Evolutionary conservation across 257 asterid species (phyloP).

Genomic region (Fraxinus quadrangulata): DNA sequence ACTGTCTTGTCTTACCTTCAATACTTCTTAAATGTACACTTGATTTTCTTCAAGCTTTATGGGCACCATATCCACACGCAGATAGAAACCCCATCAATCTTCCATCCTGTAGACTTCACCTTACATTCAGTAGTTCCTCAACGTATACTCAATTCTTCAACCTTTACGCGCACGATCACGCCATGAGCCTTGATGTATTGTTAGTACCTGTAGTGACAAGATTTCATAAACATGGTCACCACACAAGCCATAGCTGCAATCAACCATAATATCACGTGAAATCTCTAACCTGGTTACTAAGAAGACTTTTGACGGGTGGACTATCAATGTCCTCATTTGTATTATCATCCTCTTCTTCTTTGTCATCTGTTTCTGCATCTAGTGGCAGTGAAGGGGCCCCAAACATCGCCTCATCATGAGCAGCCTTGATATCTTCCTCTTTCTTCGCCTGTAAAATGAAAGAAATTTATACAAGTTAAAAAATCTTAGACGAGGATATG

Average conservation of each 20-base stretch:
- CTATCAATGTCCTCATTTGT: constrained; percentile 32
- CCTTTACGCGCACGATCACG: constrained; percentile 68
- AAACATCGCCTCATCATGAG: constrained; percentile 86
- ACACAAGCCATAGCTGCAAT: not conserved
- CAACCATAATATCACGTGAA: constrained; percentile 2
- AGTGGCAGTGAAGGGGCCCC: constrained; percentile 59
- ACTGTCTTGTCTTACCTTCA: not conserved
- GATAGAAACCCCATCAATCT: not conserved
- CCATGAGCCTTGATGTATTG: constrained; percentile 79
- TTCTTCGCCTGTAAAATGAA: constrained; percentile 51
- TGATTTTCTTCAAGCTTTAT: not conserved
- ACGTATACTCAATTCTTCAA: constrained; percentile 22
- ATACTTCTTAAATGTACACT: not conserved
- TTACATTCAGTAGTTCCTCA: not conserved
- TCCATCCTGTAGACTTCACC: too few species aligned
- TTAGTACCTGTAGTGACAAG: constrained; percentile 47
- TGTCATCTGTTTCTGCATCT: constrained; percentile 38
- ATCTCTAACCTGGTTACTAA: constrained; percentile 71
- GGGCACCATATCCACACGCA: not conserved
- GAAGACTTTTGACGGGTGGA: constrained; percentile 45
- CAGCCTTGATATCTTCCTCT: constrained; percentile 68
- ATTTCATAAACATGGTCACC: constrained; percentile 1
- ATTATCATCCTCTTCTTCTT: constrained; percentile 31
- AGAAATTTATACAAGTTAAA: not conserved
- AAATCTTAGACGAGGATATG: not conserved